phyloP scores from a whole-genome alignment of 371 early-diverging fungal species.

The Blyttiomyces sp. region DNA sequence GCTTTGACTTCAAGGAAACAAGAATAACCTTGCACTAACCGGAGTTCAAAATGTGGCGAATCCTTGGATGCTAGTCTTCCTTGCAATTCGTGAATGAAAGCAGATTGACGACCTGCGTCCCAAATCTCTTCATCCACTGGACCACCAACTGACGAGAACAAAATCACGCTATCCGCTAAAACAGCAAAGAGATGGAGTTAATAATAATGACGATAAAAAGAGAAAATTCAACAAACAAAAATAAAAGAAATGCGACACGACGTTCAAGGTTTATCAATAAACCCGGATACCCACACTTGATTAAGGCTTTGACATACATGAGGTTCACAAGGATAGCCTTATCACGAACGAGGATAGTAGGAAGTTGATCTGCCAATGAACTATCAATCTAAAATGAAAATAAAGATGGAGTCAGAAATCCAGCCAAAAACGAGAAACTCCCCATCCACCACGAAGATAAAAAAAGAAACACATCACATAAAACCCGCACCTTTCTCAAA shows the following conservation, averaged over 20 bases:
- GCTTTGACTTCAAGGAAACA: too few species aligned
- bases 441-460: not conserved
- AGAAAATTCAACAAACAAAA: not conserved
- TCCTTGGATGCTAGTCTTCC: constrained; percentile 58
- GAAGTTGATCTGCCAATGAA: constrained; percentile 72
- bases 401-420: too few species aligned
- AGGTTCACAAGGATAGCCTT: constrained; percentile 81
- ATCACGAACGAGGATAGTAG: constrained; percentile 80
- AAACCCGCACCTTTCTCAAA: constrained; percentile 22
- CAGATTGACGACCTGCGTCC: constrained; percentile 43
- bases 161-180: constrained; percentile 67
- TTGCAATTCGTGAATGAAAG: constrained; percentile 78
- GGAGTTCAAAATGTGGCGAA: constrained; percentile 62
- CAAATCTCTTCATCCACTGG: constrained; percentile 39
- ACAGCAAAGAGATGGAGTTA: too few species aligned
- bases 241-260: too few species aligned
- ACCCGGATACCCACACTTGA: constrained; percentile 52
- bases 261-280: too few species aligned
- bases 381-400: constrained; percentile 72
- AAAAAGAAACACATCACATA: not conserved
- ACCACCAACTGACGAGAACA: constrained; percentile 66
- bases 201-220: too few species aligned
- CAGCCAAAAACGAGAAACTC: too few species aligned
- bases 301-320: constrained; percentile 72
- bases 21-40: constrained; percentile 49